Percentiles rank a stretch among this genome's conserved stretches.
Conservation (phyloP, 306 rosid species). For the Cucurbita argyrosperma region DNA sequence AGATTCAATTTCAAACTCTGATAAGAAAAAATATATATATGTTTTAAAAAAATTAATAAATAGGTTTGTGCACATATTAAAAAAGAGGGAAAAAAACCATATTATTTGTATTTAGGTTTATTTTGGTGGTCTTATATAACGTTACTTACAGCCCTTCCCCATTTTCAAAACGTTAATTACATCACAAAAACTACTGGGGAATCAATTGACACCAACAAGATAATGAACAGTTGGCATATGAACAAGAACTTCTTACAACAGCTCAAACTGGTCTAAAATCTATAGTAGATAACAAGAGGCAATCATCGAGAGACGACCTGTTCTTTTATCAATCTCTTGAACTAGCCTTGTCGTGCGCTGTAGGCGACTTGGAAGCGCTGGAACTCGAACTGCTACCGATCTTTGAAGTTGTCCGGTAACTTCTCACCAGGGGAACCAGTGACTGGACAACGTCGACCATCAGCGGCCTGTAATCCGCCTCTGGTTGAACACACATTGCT, state of each 20-base stretch:
- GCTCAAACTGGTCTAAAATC: conserved; percentile 8
- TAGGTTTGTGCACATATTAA: no score
- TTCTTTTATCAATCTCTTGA: conserved; percentile 14
- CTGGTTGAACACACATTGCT: conserved; percentile 90
- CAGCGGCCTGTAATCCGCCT: conserved; percentile 88
- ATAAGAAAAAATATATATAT: no score
- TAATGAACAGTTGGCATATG: neutral
- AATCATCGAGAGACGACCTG: conserved; percentile 1
- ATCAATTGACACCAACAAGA: neutral
- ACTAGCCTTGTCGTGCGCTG: conserved; percentile 21
- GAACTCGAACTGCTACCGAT: conserved; percentile 44
- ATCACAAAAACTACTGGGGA: neutral
- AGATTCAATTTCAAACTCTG: no score
- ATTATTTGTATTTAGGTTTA: no score
- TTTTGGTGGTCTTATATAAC: no score
- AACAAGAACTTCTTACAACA: neutral
- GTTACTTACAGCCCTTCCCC: neutral
- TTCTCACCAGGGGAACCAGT: conserved; percentile 64
- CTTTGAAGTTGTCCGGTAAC: conserved; percentile 40
- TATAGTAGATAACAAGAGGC: conserved; percentile 5
- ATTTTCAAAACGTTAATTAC: neutral
- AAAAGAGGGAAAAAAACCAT: no score
- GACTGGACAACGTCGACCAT: conserved; percentile 98
- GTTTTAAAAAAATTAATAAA: no score
- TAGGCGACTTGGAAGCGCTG: conserved; percentile 40